Evolutionary conservation across 495 filamentous ascomycete genomes (phyloP).

Genomic region (Lindgomyces ingoldianus): DNA sequence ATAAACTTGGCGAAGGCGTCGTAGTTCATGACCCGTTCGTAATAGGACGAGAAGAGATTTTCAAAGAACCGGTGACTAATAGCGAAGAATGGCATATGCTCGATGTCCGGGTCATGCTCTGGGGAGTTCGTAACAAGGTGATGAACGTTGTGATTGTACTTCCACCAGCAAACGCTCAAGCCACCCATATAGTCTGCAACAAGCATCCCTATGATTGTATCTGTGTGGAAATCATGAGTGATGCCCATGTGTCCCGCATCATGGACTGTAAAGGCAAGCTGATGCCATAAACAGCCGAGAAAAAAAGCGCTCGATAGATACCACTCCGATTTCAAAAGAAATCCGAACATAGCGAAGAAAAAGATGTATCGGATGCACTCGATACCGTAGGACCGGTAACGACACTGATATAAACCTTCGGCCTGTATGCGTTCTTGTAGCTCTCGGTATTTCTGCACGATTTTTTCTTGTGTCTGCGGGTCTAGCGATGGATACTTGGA

Average conservation of each 20-base stretch:
- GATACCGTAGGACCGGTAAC: constrained; percentile 77
- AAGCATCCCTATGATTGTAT: constrained; percentile 83
- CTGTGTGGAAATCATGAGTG: constrained; percentile 80
- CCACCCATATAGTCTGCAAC: constrained; percentile 91
- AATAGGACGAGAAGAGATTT: constrained; percentile 80
- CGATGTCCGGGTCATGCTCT: constrained; percentile 96
- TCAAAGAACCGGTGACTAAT: constrained; percentile 82
- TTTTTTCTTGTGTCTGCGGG: constrained; percentile 68
- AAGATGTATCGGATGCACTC: constrained; percentile 74
- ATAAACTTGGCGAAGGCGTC: constrained; percentile 73
- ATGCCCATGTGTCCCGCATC: constrained; percentile 98
- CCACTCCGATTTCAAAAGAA: constrained; percentile 71
- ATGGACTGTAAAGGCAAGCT: constrained; percentile 91
- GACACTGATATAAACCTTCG: constrained; percentile 81
- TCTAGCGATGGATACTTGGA: constrained; percentile 83
- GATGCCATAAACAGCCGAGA: constrained; percentile 89
- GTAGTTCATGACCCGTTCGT: constrained; percentile 82
- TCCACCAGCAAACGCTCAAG: constrained; percentile 96
- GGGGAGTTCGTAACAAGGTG: constrained; percentile 96
- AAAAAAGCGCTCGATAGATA: constrained; percentile 73
- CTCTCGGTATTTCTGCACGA: constrained; percentile 76
- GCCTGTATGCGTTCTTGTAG: constrained; percentile 69
- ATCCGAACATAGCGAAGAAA: constrained; percentile 63
- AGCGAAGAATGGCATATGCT: constrained; percentile 95
- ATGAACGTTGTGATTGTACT: constrained; percentile 94